Percentiles rank a stretch among this genome's conserved stretches.
Evolutionary conservation across 768 basidiomycete genomes (phyloP).

Genomic region (Pulveroboletus sp.): DNA sequence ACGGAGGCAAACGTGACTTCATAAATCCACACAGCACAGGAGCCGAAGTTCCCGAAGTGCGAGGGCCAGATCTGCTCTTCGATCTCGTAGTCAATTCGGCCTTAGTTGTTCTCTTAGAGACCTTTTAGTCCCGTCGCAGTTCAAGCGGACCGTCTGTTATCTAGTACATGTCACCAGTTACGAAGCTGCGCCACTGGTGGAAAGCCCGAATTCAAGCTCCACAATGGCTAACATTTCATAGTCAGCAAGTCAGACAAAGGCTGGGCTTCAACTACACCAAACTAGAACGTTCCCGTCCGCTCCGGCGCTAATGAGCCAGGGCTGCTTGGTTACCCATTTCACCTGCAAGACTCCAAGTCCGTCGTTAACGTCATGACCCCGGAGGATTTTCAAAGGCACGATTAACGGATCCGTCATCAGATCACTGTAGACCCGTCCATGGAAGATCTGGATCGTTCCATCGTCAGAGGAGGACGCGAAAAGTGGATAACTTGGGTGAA

Average conservation of each 20-base stretch:
- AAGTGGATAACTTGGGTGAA: constrained; percentile 91
- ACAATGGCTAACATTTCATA: constrained; percentile 20
- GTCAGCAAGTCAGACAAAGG: constrained; percentile 29
- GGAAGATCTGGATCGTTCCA: constrained; percentile 96
- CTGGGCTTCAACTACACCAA: constrained; percentile 70
- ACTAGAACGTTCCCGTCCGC: constrained; percentile 86
- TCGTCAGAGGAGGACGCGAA: constrained; percentile 97
- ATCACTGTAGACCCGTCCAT: constrained; percentile 90
- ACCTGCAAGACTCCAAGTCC: constrained; percentile 90
- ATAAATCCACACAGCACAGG: not conserved
- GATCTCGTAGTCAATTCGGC: not conserved
- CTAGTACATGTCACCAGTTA: constrained; percentile 10
- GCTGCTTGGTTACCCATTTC: constrained; percentile 83
- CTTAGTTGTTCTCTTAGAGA: constrained; percentile 8
- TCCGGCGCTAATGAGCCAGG: constrained; percentile 90
- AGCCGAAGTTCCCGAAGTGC: not conserved
- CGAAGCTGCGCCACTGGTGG: constrained; percentile 14
- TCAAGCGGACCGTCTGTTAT: constrained; percentile 11
- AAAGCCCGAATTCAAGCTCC: constrained; percentile 20
- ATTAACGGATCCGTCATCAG: constrained; percentile 96
- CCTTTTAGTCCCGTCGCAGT: not conserved
- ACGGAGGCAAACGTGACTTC: constrained; percentile 12
- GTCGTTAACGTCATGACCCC: constrained; percentile 83
- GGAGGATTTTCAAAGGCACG: constrained; percentile 92
- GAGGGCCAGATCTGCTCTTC: not conserved